Evolutionary conservation across 1,284 basidiomycete genomes (phyloP), one percentile per base, ranked within the genome.

Genomic region (Austroboletus novae-zelandiae): DNA sequence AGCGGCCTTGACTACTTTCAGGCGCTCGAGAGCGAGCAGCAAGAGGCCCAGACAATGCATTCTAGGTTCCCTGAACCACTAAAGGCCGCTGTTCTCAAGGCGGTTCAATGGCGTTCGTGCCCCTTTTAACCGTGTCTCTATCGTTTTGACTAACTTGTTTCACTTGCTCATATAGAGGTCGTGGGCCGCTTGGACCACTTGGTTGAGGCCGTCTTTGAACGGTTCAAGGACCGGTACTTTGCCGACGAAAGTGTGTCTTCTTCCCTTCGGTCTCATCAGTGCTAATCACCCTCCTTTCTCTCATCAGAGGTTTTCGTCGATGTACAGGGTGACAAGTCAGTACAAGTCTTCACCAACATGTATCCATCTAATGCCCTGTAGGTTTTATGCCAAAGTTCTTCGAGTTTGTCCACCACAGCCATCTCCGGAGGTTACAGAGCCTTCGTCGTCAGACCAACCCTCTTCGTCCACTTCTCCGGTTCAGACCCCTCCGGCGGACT

Each of bases 211-310:
- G 89, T 98, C 36, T 97, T 86, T 66, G 96, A 98, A 58, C 86
- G 96, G 40, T 98, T 94, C 78, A 92, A 94, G 61, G 88, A 98
- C 72, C 83, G 96, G 34, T 99, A 94, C 73, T 99, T 94, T 67
- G 76, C 81, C 43, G 86, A 85, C 57, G 96, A 99, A 73, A 86
- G 92, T 94, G 63, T 56, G 90, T 83, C 39, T 44, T 43, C 42
- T 34, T 14, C 18, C 45, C 49, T 47, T 37, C 27, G 27, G 44
- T 51, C 39, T 44, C 46, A 46, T 46, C 52, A 37, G 8, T 40
- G 31, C 61, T 66, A 45, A 71, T 61, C 59, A 52, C 63, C 37
- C 54, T 64, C 27, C 40, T 54, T 61, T 25, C 50, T 43, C 36
- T 51, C 46, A 58, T 23, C 63, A 95, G 92, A 81, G 69, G 81